A percentile compares a stretch with the other conserved stretches of the same genome.
phyloP scores from a whole-genome alignment of 345 rosid species.

The Raphanus sativus region DNA sequence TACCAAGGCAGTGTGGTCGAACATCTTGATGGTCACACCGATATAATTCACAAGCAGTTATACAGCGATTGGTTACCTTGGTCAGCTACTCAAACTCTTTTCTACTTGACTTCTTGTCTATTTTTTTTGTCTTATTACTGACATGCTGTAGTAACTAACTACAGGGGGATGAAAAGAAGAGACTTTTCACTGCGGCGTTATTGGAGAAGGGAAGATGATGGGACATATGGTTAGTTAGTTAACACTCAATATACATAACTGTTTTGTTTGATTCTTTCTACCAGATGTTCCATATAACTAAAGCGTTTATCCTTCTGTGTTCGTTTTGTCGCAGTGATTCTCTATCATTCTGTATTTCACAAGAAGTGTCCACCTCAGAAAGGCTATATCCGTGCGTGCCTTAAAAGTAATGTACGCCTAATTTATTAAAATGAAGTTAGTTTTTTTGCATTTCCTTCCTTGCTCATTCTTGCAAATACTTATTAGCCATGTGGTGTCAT shows the following conservation, averaged over 20 bases:
- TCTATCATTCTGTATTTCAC: conserved; percentile 88
- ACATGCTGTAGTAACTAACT: conserved; percentile 11
- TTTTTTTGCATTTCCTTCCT: conserved; percentile 16
- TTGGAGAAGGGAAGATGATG: conserved; percentile 98
- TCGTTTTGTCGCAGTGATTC: conserved; percentile 64
- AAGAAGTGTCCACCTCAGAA: conserved; percentile 81
- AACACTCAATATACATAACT: conserved; percentile 14
- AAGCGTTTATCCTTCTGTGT: conserved; percentile 29
- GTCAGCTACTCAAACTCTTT: conserved; percentile 44
- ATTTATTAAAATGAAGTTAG: conserved; percentile 32
- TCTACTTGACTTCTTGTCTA: background rate
- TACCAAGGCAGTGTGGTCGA: conserved; percentile 87
- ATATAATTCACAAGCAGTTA: conserved; percentile 83
- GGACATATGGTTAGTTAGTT: conserved; percentile 72
- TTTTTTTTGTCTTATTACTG: conserved; percentile 19
- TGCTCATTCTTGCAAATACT: background rate
- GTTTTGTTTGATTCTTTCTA: conserved; percentile 16
- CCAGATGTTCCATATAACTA: conserved; percentile 7
- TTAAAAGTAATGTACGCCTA: conserved; percentile 94
- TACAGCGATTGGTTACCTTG: conserved; percentile 88
- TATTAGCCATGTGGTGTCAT: background rate
- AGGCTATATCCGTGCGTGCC: conserved; percentile 87
- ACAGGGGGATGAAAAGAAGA: conserved; percentile 83
- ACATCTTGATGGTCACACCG: conserved; percentile 94
- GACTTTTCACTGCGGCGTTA: conserved; percentile 82